Evolutionary conservation across 2,329 filamentous ascomycete genomes (phyloP), one percentile per base, ranked within the genome.

Genomic region (Tolypocladium amazonense): DNA sequence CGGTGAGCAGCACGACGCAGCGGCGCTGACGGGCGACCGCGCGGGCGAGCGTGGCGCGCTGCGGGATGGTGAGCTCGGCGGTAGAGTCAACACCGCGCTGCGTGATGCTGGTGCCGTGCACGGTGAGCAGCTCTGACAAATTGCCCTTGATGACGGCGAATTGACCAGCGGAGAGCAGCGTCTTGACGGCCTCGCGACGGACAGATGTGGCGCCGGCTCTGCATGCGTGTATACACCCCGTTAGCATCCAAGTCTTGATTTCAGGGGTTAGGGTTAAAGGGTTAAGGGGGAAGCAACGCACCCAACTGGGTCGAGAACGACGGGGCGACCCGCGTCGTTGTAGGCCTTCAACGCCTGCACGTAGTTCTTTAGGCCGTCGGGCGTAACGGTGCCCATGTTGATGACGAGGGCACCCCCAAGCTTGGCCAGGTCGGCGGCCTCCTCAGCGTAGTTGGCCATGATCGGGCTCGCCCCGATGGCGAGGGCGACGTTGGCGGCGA

Each of bases 81-180:
- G 82, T 83, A 63, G 87, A 90, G 73, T 97, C 93, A 14, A 97
- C 93, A 56, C 93, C 93, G 52, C 88, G 86, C 73, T 97, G 93
- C 41, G 71, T 53, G 62, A 69, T 1, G 12, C 14, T 63, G 52
- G 81, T 77, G 50, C 88, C 88, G 45, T 81, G 83, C 0, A 93
- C 85, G 3, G 89, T 86, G 56, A 82, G 79, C 62, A 97, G 92
- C 73, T 97, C 94, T 58, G 88, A 86, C 70, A 95, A 90, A 73
- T 97, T 97, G 56, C 93, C 93, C 71, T 97, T 97, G 74, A 97
- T 92, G 50, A 97, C 79, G 71, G 90, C 85, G 67, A 96, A 89
- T 72, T 90, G 90, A 45, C 91, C 92, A 3, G 79, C 81, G 0
- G 82, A 77, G 68, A 97, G 79, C 43, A 97, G 83, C 2, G 80